Evolutionary conservation across 768 basidiomycete species (phyloP), one percentile per base, ranked within the genome.

Genomic region (Hygrophorus pudorinus): DNA sequence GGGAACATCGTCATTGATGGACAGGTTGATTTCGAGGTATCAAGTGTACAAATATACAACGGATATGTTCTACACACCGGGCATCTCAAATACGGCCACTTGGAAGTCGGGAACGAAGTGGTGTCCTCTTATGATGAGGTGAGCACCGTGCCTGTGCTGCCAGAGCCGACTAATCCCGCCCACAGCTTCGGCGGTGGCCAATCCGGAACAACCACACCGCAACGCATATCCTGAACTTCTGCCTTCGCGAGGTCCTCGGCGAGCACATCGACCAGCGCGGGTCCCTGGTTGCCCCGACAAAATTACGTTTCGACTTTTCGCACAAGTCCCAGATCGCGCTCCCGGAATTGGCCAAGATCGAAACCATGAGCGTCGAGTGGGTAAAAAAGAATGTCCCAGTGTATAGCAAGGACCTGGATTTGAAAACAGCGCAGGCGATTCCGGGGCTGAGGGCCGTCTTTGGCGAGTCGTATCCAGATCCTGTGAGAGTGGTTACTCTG

Each of bases 241-340:
- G 71, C 42, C 76, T 99, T 2, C 85, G 96, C 29, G 96, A 98
- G 57, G 78, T 90, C 10, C 79, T 98, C 9, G 96, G 96, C 18
- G 92, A 97, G 59, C 96, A 98, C 56, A 84, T 98, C 48, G 96
- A 98, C 62, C 96, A 99, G 61, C 96, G 88, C 59, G 96, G 96
- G 24, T 98, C 96, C 3, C 78, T 99, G 38, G n/a, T n/a, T n/a
- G n/a, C n/a, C n/a, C n/a, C n/a, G n/a, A n/a, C n/a, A n/a, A n/a
- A n/a, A n/a, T n/a, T 99, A 18, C 89, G 96, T 12, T 99, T 99
- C 65, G 96, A 99, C 63, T 99, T 98, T 64, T 93, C 90, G 13
- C 96, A 99, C 68, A 97, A 96, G 62, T 73, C 88, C 2, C 81
- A 81, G 48, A 85, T 98, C 49, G 60, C 76, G n/a, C 60, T 78